phyloP scores from a whole-genome alignment of 495 filamentous ascomycete species.

The Neurospora sp. region DNA sequence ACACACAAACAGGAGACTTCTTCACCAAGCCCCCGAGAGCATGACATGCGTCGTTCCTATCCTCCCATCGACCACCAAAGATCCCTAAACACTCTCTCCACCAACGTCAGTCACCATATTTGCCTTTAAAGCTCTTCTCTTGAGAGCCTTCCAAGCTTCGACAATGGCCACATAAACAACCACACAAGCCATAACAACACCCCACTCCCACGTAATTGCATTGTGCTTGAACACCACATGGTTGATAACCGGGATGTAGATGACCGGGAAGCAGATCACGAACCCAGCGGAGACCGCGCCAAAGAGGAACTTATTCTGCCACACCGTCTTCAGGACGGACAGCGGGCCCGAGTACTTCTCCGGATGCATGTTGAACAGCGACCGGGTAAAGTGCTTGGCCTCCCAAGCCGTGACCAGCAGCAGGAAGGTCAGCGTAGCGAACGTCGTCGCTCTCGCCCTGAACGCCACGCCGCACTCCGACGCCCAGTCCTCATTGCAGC shows the following conservation, averaged over 20 bases:
- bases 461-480: slow-evolving; percentile 52
- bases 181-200: slow-evolving; percentile 44
- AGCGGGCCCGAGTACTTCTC: slow-evolving; percentile 45
- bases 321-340: slow-evolving; percentile 52
- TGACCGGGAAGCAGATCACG: slow-evolving; percentile 55
- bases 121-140: slow-evolving; percentile 27
- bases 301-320: slow-evolving; percentile 64
- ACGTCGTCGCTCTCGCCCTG: slow-evolving; percentile 66
- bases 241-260: slow-evolving; percentile 65
- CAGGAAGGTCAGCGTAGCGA: slow-evolving; percentile 63
- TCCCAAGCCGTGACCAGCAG: slow-evolving; percentile 66
- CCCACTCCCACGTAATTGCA: slow-evolving; percentile 67
- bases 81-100: neutral
- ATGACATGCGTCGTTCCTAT: neutral
- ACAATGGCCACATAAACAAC: slow-evolving; percentile 50
- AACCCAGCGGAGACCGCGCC: slow-evolving; percentile 62
- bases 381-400: slow-evolving; percentile 57
- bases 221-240: slow-evolving; percentile 61
- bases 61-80: too few species aligned
- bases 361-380: slow-evolving; percentile 58
- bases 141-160: slow-evolving; percentile 57
- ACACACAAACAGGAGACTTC: neutral
- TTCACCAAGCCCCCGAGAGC: neutral
- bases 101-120: neutral
- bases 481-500: slow-evolving; percentile 50